Conservation (phyloP, 2,329 filamentous ascomycete species). For the Nemania sp. region DNA sequence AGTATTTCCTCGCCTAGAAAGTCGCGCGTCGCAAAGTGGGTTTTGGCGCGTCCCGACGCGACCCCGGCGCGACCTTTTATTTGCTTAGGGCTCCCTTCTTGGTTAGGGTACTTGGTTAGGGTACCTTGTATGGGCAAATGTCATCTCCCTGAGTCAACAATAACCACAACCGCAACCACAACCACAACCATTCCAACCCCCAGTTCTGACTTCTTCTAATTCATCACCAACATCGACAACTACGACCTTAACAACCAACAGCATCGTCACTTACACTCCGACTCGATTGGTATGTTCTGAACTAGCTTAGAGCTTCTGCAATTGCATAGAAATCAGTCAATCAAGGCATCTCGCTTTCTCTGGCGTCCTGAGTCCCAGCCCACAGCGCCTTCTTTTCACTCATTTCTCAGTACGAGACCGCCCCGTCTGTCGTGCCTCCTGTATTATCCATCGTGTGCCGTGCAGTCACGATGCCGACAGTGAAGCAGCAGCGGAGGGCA, state of each 20-base stretch:
- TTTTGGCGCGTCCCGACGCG: slow-evolving; percentile 17
- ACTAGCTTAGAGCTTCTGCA: neutral
- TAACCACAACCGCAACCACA: neutral
- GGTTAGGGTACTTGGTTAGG: neutral
- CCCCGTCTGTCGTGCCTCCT: neutral
- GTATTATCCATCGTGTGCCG: neutral
- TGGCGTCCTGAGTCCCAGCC: neutral
- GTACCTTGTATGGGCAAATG: neutral
- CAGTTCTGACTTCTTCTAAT: slow-evolving; percentile 5
- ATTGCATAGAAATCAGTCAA: neutral
- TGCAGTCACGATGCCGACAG: slow-evolving; percentile 36
- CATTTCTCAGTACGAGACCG: neutral
- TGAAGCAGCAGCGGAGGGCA: slow-evolving; percentile 37
- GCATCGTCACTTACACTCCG: slow-evolving; percentile 5
- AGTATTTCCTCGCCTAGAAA: slow-evolving; percentile 8
- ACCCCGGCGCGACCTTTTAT: slow-evolving; percentile 12
- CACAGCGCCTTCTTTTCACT: neutral
- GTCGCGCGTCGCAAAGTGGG: slow-evolving; percentile 22
- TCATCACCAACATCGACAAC: neutral
- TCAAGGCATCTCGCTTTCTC: slow-evolving; percentile 1
- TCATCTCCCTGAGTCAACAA: slow-evolving; percentile 1
- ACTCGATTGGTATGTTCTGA: neutral
- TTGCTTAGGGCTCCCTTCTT: slow-evolving; percentile 11
- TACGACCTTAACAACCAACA: neutral
- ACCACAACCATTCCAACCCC: neutral